Evolutionary conservation across 192 early-diverging fungal genomes (phyloP).

Genomic region (Chytriomyces confervae): DNA sequence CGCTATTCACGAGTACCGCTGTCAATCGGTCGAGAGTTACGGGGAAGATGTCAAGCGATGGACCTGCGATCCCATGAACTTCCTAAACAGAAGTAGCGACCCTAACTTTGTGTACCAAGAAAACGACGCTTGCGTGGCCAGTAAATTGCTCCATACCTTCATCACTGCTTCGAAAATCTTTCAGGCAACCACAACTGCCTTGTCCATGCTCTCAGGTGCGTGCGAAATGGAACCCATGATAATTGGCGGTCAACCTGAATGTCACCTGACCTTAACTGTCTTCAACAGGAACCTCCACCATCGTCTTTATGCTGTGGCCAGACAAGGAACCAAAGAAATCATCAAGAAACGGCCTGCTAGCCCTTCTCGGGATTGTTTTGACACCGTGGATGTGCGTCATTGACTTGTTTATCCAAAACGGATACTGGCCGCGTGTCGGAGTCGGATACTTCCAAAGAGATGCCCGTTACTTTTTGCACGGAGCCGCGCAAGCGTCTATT

Average conservation of each 20-base stretch:
- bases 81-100: too few relatives aligned
- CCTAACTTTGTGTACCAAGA: too few relatives aligned
- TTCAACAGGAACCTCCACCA: neutral
- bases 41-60: neutral
- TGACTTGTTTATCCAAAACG: conserved; percentile 10
- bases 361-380: conserved; percentile 5
- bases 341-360: conserved; percentile 1
- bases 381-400: conserved; percentile 1
- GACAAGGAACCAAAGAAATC: conserved; percentile 14
- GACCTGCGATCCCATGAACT: neutral
- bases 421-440: neutral
- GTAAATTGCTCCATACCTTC: neutral
- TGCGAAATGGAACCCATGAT: too few relatives aligned
- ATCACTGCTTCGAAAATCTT: neutral
- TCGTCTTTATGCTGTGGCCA: conserved; percentile 7
- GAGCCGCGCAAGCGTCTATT: neutral
- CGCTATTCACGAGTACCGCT: neutral
- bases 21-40: neutral
- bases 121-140: neutral
- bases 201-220: neutral
- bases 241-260: neutral
- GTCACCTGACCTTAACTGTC: neutral
- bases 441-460: neutral
- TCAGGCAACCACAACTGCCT: neutral
- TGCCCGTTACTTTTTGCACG: neutral